Evolutionary conservation across 495 filamentous ascomycete genomes (phyloP).

Genomic region (Penicillium paradoxum): DNA sequence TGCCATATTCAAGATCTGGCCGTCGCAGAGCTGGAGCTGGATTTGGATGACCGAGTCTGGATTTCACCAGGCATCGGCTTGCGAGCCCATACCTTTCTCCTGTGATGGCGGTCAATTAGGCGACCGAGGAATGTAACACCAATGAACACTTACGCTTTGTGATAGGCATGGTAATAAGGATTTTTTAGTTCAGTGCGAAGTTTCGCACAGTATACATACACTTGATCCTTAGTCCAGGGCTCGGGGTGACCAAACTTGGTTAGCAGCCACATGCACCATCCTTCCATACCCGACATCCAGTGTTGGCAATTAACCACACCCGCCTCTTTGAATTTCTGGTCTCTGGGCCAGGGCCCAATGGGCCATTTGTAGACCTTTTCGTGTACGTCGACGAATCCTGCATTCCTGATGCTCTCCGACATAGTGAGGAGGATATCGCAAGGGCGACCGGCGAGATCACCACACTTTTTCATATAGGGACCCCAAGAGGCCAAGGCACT

Average conservation of each 20-base stretch:
- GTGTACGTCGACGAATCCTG: conserved; percentile 34
- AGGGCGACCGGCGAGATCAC: conserved; percentile 13
- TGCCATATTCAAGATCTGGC: neutral
- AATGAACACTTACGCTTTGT: conserved; percentile 9
- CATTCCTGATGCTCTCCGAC: conserved; percentile 20
- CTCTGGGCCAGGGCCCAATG: conserved; percentile 62
- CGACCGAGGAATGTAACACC: neutral
- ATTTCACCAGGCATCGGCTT: conserved; percentile 14
- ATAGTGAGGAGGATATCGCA: conserved; percentile 18
- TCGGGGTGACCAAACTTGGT: conserved; percentile 20
- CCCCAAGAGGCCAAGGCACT: conserved; percentile 24
- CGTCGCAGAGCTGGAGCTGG: neutral
- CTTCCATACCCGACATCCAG: conserved; percentile 39
- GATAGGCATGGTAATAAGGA: conserved; percentile 16
- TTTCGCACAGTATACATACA: conserved; percentile 20
- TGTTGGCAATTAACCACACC: conserved; percentile 57
- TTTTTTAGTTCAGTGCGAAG: conserved; percentile 18
- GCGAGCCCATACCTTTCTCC: conserved; percentile 20
- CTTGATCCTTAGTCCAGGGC: conserved; percentile 25
- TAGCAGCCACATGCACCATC: conserved; percentile 25
- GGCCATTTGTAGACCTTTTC: conserved; percentile 56
- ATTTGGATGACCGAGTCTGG: neutral
- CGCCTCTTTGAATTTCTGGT: conserved; percentile 59
- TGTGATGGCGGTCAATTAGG: neutral
- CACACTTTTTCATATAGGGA: conserved; percentile 15